Base-by-base conservation (phyloP, 306 rosid genomes). In the Pterocarpus macrocarpus region DNA sequence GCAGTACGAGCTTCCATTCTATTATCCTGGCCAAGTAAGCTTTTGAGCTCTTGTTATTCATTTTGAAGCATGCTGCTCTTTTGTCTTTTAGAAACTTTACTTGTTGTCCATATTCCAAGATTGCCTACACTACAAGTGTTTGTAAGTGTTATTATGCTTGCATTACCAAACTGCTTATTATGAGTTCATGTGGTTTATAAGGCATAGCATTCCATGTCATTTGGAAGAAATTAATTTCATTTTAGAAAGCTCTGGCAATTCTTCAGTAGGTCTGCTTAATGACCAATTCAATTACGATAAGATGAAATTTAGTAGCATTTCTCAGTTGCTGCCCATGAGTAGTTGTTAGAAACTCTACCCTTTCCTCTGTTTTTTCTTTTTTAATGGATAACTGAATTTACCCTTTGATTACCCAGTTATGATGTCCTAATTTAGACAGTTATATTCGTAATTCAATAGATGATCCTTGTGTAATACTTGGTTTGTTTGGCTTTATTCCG, bases 1-100 rank as follows among this genome's bases (percentile, higher is more conserved):
- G 97, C 99, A 95, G 99, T 95, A 91, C 61, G 99, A 95, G 85
- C 97, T 95, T 83, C 99, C 97, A 0, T 95, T 93, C 85, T 95
- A 95, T 76, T 91, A 90, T 88, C 99, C 99, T 43, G 97, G 99
- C 78, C 99, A 95, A 85, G 99, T 95, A 89, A 88, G 97, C 86
- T 65, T 39, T 68, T 61, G 22, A 45, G 59, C 75, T 69, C 50
- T 43, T 74, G 63, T 63, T 78, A 73, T 50, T 71, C 38, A 22
- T 71, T 64, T 30, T 43, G 75, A 38, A 13, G 52, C 77, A n/a
- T 65, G 73, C 28, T 76, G 50, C 67, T 68, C 11, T 75, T 49
- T 49, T 80, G 75, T 70, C 6, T 71, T 53, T 47, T 75, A 12
- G 41, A 43, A 77, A 73, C 56, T 75, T 73, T 39, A 61, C 50